A percentile compares a stretch with the other conserved stretches of the same genome.
These are phyloP conservation scores for Halophytophthora batemanensis DNA, from an alignment of 352 stramenopile species.

Conservation along the genomic window DNA sequence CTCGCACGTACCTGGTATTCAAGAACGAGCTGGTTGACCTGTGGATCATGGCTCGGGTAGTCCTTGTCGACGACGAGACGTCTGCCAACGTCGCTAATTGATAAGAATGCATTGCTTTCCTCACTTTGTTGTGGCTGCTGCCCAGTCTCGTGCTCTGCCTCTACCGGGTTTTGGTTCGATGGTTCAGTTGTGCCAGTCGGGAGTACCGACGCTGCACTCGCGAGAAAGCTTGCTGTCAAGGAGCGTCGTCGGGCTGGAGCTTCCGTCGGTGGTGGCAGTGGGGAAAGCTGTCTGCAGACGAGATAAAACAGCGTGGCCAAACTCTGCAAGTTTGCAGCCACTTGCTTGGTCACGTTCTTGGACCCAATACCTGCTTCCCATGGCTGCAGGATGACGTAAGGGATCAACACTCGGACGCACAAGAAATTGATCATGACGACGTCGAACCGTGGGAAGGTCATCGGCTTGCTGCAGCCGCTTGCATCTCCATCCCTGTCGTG, in stretches of 20 bases:
- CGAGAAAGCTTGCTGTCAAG: too few species aligned
- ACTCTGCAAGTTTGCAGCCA: conserved; percentile 36
- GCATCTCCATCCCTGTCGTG: background rate
- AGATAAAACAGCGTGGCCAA: conserved; percentile 56
- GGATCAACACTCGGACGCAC: conserved; percentile 54
- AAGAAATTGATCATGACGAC: conserved; percentile 66
- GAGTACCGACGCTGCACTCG: too few species aligned
- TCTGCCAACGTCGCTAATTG: conserved; percentile 26
- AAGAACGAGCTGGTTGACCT: conserved; percentile 23
- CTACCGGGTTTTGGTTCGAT: background rate
- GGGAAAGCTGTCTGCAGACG: conserved; percentile 37
- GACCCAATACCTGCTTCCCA: conserved; percentile 41
- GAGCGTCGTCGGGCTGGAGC: background rate
- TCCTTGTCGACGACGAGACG: conserved; percentile 24
- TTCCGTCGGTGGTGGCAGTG: conserved; percentile 28
- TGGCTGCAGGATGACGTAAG: conserved; percentile 50
- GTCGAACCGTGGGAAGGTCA: conserved; percentile 35
- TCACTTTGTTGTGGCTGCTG: background rate
- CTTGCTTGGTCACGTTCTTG: conserved; percentile 19
- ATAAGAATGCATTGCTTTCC: conserved; percentile 17
- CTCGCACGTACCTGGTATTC: conserved; percentile 19
- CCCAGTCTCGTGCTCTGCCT: background rate
- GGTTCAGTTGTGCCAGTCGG: too few species aligned
- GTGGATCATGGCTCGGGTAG: conserved; percentile 25
- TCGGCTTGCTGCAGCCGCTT: background rate